Percentiles rank a stretch among this genome's conserved stretches.
These are phyloP conservation scores for Debaryomyces castellii DNA, from an alignment of 805 yeast genomes.

Conservation along the genomic window DNA sequence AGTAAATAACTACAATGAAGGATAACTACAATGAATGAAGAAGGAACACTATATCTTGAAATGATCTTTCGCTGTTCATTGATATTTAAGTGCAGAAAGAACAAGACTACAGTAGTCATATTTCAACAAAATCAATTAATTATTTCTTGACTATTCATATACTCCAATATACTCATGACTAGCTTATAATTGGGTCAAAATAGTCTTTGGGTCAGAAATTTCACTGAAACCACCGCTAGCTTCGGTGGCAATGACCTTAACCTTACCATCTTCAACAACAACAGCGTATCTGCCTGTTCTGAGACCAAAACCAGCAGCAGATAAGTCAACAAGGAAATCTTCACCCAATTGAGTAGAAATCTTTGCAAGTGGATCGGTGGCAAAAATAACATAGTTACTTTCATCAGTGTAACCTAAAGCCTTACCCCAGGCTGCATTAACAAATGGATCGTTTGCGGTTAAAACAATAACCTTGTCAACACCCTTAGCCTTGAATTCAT, in stretches of 20 bases:
- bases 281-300: slow-evolving; percentile 75
- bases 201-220: slow-evolving; percentile 21
- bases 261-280: slow-evolving; percentile 53
- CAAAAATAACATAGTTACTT: slow-evolving; percentile 49
- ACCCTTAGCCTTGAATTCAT: slow-evolving; percentile 55
- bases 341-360: slow-evolving; percentile 64
- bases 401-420: slow-evolving; percentile 41
- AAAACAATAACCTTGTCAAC: slow-evolving; percentile 63
- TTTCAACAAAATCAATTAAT: background rate
- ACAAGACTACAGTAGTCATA: too few species aligned
- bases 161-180: background rate
- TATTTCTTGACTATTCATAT: background rate
- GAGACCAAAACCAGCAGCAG: slow-evolving; percentile 51
- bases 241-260: slow-evolving; percentile 32
- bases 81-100: background rate
- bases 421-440: slow-evolving; percentile 66
- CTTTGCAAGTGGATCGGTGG: slow-evolving; percentile 61
- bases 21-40: too few species aligned
- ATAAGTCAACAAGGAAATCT: slow-evolving; percentile 45
- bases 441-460: slow-evolving; percentile 72
- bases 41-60: too few species aligned
- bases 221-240: slow-evolving; percentile 24
- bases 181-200: slow-evolving; percentile 12
- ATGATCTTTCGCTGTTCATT: too few species aligned
- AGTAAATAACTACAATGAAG: too few species aligned